Percentiles rank a stretch among this genome's conserved stretches.
These are phyloP conservation scores for Dipsacomyces acuminosporus DNA, from an alignment of 371 early-diverging fungal species.

Conservation along the genomic window DNA sequence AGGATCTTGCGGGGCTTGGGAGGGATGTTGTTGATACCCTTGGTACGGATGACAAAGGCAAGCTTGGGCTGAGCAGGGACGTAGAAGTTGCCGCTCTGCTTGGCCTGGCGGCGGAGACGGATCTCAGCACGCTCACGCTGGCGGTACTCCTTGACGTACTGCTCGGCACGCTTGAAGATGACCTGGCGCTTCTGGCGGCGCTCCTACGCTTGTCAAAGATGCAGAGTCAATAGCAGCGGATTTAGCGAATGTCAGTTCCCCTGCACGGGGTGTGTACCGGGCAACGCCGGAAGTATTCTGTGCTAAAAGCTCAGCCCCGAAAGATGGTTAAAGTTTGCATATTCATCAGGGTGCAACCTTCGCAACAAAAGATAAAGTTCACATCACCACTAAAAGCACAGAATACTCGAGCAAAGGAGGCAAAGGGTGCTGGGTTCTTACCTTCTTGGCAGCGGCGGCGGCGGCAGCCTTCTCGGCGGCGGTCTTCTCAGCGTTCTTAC, in stretches of 20 bases:
- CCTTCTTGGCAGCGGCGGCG: slow-evolving; percentile 54
- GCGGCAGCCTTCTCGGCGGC: slow-evolving; percentile 67
- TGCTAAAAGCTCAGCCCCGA: slow-evolving; percentile 61
- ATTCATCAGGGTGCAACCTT: slow-evolving; percentile 50
- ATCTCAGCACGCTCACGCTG: slow-evolving; percentile 82
- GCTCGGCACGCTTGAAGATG: slow-evolving; percentile 97
- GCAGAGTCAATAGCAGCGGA: not conserved
- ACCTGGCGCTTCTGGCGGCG: slow-evolving; percentile 79
- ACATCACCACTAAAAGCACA: slow-evolving; percentile 38
- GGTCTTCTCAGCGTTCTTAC: slow-evolving; percentile 81
- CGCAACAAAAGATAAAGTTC: slow-evolving; percentile 15
- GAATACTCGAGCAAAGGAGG: too few species aligned
- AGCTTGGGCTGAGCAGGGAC: slow-evolving; percentile 97
- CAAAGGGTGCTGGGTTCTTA: slow-evolving; percentile 4
- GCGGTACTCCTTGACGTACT: slow-evolving; percentile 94
- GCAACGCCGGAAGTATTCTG: too few species aligned
- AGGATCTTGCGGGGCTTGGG: slow-evolving; percentile 99
- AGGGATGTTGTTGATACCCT: slow-evolving; percentile 97
- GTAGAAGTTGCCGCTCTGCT: slow-evolving; percentile 86
- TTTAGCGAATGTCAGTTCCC: too few species aligned
- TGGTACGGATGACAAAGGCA: slow-evolving; percentile 95
- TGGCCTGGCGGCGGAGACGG: slow-evolving; percentile 88
- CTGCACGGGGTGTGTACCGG: not conserved
- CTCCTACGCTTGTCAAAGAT: slow-evolving; percentile 53
- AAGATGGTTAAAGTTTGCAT: slow-evolving; percentile 62